These are phyloP conservation scores for Penicillium diatomitis DNA, from an alignment of 495 filamentous ascomycete species.

Conservation along the genomic window DNA sequence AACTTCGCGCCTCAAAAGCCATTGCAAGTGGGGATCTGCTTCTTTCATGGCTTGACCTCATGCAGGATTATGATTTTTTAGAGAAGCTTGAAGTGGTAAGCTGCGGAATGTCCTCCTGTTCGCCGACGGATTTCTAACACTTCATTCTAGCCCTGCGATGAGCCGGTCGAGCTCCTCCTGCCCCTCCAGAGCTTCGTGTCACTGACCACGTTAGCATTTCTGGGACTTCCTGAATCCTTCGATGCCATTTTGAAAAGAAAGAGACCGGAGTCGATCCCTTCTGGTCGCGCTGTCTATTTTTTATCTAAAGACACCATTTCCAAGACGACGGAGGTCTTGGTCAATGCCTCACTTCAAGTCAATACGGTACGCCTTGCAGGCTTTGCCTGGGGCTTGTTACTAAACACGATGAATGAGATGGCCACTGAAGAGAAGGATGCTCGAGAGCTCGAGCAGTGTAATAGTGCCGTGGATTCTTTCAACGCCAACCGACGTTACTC, in stretches of 20 bases:
- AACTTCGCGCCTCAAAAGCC: slow-evolving; percentile 47
- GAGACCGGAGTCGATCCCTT: slow-evolving; percentile 4
- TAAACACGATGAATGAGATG: slow-evolving; percentile 55
- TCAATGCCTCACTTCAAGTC: slow-evolving; percentile 41
- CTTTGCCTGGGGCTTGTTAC: slow-evolving; percentile 68
- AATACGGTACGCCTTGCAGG: slow-evolving; percentile 56
- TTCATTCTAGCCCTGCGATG: slow-evolving; percentile 29
- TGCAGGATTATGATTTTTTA: slow-evolving; percentile 56
- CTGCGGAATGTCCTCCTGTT: slow-evolving; percentile 2
- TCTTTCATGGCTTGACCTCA: slow-evolving; percentile 64
- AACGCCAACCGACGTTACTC: slow-evolving; percentile 29
- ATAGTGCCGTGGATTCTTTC: slow-evolving; percentile 49
- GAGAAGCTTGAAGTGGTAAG: slow-evolving; percentile 48
- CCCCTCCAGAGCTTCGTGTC: slow-evolving; percentile 59
- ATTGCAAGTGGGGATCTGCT: slow-evolving; percentile 51
- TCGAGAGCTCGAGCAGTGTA: slow-evolving; percentile 52
- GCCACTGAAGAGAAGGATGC: slow-evolving; percentile 49
- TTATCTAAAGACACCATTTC: slow-evolving; percentile 50
- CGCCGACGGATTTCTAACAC: slow-evolving; percentile 16
- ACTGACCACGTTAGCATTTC: slow-evolving; percentile 62
- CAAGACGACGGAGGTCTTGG: slow-evolving; percentile 52
- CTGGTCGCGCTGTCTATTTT: slow-evolving; percentile 48
- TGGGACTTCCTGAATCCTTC: slow-evolving; percentile 51
- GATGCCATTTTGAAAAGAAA: slow-evolving; percentile 19
- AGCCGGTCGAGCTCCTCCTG: slow-evolving; percentile 41